phyloP scores from a whole-genome alignment of 1,284 basidiomycete species.

The Ustilago nuda region DNA sequence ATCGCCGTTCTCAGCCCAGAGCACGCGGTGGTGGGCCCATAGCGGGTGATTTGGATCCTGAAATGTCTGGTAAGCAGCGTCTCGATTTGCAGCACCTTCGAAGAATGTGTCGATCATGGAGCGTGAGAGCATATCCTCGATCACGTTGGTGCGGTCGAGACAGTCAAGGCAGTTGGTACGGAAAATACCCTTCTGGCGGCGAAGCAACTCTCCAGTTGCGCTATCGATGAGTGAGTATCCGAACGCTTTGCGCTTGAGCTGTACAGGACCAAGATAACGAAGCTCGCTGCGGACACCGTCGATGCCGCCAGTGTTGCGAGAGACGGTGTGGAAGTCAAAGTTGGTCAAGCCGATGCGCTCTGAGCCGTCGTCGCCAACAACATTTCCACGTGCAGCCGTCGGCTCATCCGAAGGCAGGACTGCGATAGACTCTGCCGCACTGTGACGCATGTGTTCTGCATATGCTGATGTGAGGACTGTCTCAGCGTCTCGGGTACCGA shows the following conservation, averaged over 20 bases:
- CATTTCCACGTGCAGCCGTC: constrained; percentile 9
- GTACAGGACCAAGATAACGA: constrained; percentile 71
- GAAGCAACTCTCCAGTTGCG: constrained; percentile 71
- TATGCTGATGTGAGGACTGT: constrained; percentile 85
- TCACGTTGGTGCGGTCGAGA: constrained; percentile 96
- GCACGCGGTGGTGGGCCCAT: constrained; percentile 87
- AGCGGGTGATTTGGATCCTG: constrained; percentile 71
- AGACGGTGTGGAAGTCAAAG: constrained; percentile 92
- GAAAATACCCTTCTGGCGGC: constrained; percentile 84
- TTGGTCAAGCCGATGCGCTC: constrained; percentile 76
- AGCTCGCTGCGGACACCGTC: constrained; percentile 85
- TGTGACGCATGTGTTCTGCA: constrained; percentile 60
- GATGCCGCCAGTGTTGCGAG: constrained; percentile 81
- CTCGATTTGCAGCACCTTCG: constrained; percentile 35
- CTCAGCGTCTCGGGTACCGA: constrained; percentile 79
- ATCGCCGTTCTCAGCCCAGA: constrained; percentile 79
- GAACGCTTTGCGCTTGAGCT: constrained; percentile 78
- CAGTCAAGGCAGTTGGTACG: constrained; percentile 96
- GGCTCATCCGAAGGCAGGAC: constrained; percentile 30
- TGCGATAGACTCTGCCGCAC: constrained; percentile 49
- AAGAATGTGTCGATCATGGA: constrained; percentile 57
- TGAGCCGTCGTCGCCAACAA: constrained; percentile 35
- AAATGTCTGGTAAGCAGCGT: constrained; percentile 37
- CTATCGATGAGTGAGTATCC: constrained; percentile 78
- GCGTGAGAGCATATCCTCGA: constrained; percentile 77